Conservation (phyloP, 441 rosid species). For the Adansonia grandidieri region DNA sequence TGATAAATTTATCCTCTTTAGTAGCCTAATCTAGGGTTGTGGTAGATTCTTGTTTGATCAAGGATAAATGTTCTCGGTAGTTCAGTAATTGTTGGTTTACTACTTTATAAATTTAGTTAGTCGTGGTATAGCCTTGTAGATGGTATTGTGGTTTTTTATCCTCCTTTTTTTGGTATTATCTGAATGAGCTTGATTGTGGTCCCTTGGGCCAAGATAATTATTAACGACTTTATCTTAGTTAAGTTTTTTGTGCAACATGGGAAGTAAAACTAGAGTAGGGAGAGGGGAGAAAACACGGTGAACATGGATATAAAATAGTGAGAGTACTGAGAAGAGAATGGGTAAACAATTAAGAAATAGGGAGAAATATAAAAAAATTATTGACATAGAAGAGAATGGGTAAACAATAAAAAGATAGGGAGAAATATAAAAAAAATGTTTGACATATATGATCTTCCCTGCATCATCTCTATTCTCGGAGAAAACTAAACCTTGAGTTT, state of each 20-base stretch:
- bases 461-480: background rate
- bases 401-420: background rate
- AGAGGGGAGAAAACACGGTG: background rate
- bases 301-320: background rate
- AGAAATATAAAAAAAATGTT: background rate
- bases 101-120: background rate
- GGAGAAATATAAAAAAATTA: background rate
- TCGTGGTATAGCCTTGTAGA: background rate
- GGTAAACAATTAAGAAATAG: background rate
- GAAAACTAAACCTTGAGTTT: conserved; percentile 4
- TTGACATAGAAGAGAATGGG: background rate
- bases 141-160: no score
- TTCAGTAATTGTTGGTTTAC: background rate
- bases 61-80: background rate
- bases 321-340: background rate
- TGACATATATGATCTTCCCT: background rate
- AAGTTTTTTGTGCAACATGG: background rate
- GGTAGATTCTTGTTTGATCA: background rate
- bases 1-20: background rate
- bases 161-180: background rate
- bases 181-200: background rate
- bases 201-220: background rate
- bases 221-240: background rate
- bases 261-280: background rate
- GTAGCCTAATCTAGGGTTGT: background rate